Percentiles rank a stretch among this genome's conserved stretches.
phyloP scores from a whole-genome alignment of 345 rosid genomes.

The Murraya koenigii region DNA sequence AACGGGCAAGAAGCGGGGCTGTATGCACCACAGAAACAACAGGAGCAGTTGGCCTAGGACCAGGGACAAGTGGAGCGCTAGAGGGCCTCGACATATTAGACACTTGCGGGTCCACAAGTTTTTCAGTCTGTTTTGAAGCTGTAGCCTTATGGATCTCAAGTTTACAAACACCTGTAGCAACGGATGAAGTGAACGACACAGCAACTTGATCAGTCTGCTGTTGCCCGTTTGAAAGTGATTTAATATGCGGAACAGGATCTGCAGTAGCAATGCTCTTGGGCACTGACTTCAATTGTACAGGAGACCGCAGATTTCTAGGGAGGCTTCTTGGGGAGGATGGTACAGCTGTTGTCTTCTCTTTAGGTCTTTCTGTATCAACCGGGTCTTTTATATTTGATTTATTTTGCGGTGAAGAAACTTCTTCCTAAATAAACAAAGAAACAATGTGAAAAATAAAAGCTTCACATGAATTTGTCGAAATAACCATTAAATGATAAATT shows the following conservation, averaged over 20 bases:
- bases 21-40: slow-evolving; percentile 56
- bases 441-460: background rate
- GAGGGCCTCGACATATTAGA: slow-evolving; percentile 80
- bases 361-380: slow-evolving; percentile 55
- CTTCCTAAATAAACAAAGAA: slow-evolving; percentile 30
- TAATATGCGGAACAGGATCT: slow-evolving; percentile 37
- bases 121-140: slow-evolving; percentile 43
- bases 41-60: slow-evolving; percentile 48
- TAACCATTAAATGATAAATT: background rate
- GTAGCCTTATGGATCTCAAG: slow-evolving; percentile 46
- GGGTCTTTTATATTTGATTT: slow-evolving; percentile 30
- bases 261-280: slow-evolving; percentile 31
- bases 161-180: slow-evolving; percentile 28
- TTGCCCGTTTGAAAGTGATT: slow-evolving; percentile 36
- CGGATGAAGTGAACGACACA: slow-evolving; percentile 30
- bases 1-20: slow-evolving; percentile 62
- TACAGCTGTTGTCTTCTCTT: slow-evolving; percentile 51
- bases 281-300: slow-evolving; percentile 46
- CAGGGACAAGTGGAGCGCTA: slow-evolving; percentile 81
- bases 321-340: slow-evolving; percentile 55
- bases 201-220: slow-evolving; percentile 44
- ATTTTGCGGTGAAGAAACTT: slow-evolving; percentile 36
- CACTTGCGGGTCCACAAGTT: slow-evolving; percentile 33
- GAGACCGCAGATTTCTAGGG: slow-evolving; percentile 30
- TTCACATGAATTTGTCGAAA: background rate